Evolutionary conservation across 257 asterid species (phyloP), one percentile per base, ranked within the genome.

Genomic region (Cruciata laevipes): DNA sequence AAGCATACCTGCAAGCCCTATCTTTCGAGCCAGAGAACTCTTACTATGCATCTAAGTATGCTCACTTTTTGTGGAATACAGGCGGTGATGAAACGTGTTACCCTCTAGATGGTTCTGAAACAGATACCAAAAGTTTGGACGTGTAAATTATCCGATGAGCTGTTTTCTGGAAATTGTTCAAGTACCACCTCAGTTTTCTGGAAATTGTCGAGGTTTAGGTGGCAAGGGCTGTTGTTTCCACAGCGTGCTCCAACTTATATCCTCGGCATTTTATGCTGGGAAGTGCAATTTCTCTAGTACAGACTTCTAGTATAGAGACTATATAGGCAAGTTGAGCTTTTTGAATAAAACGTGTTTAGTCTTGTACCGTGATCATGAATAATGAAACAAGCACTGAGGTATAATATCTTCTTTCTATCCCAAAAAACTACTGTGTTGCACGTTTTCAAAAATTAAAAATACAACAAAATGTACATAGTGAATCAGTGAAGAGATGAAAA

Each of bases 51-150:
- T 85, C 90, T 1, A 74, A 76, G 49, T 90, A 93, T 31, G 95
- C 96, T 3, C 69, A 76, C 70, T 90, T 93, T 90, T 76, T 93
- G 77, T 93, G 99, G 99, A 84, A 63, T 75, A 90, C 96, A 6
- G 96, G 99, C 5, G 96, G 89, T 12, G 95, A 88, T 40, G 99
- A 85, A 13, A 93, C 97, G 1, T 93, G 96, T 72, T 85, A 68
- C 57, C 97, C 92, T 65, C 76, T 85, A 52, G 73, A 72, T 77
- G 71, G 66, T 44, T 49, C 79, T 56, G 66, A 53, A 25, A 17
- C 25, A 23, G 33, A 38, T 30, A 66, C 38, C 78, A 68, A 13
- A 20, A 73, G 59, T 24, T 59, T 75, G n/a, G 75, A 66, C 64
- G 23, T 64, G 65, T 83, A 74, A 47, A 21, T 12, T 56, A 27